Evolutionary conservation across 805 yeast species (phyloP), one percentile per base, ranked within the genome.

Genomic region (Komagataella phaffii): DNA sequence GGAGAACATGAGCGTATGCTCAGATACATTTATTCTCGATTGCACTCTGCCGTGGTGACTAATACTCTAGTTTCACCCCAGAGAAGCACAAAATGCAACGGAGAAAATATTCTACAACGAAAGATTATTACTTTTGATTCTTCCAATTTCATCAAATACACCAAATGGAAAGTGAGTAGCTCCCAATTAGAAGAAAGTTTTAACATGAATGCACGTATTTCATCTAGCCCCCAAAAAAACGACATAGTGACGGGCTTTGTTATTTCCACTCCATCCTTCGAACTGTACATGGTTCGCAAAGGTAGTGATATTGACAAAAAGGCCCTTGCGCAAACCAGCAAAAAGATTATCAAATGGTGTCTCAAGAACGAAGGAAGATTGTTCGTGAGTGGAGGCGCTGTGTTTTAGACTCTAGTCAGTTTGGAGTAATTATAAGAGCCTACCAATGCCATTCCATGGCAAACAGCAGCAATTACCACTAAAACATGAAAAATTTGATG

Each of bases 401-500:
- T 76, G 0, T 85, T 80, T 59, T 81, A 56, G 59, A 8, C 40
- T 1, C 14, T 30, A 14, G 4, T 10, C 14, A 30, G 12, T 30
- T 30, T 30, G 8, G 40, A 30, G 40, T 30, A 30, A 2, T 30
- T 30, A 59, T 84, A 85, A 24, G 87, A 73, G 7, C 70, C 71
- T 3, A 78, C 60, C 43, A 88, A 67, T 0, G 83, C 95, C 51
- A 59, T 70, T 64, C 84, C 78, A 66, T 89, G 96, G 53, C 83
- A 83, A 52, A 68, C 70, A 0, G 95, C 85, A 12, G 95, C 95
- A 10, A 81, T 57, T 0, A 87, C 89, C 6, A 88, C 95, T 58
- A 85, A 64, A 7, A 84, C 64, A 63, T 88, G 96, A 61, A 88
- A 88, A 7, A 88, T 74, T 61, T 88, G 96, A 63, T 88, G 96